phyloP scores from a whole-genome alignment of 129 eudicot genomes.

The Chrysanthemum lavandulifolium region DNA sequence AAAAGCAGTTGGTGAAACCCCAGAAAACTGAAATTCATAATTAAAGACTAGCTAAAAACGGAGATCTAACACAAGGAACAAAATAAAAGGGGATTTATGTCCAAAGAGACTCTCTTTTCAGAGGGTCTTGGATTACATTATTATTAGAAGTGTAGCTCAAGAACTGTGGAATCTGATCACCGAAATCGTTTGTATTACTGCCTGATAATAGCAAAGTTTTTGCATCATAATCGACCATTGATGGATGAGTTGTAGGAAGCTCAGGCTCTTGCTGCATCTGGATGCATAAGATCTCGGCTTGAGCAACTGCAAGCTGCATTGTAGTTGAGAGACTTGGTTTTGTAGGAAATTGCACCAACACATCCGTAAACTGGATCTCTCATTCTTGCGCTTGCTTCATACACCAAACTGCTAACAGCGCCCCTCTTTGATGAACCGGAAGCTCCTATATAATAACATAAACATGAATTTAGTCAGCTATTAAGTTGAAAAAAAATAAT shows the following conservation, averaged over 20 bases:
- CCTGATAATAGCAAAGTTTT: slow-evolving; percentile 53
- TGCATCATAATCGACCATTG: slow-evolving; percentile 42
- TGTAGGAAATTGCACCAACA: slow-evolving; percentile 95
- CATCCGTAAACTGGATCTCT: slow-evolving; percentile 96
- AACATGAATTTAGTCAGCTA: neutral
- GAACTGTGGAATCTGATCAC: slow-evolving; percentile 56
- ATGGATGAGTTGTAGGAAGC: slow-evolving; percentile 27
- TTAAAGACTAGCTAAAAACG: slow-evolving; percentile 26
- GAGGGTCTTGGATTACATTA: slow-evolving; percentile 85
- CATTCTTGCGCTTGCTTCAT: slow-evolving; percentile 86
- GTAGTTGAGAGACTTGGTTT: slow-evolving; percentile 85
- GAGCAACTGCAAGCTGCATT: slow-evolving; percentile 98
- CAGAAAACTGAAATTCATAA: slow-evolving; percentile 27
- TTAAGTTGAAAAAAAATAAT: neutral
- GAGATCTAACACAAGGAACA: slow-evolving; percentile 25
- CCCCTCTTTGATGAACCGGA: slow-evolving; percentile 84
- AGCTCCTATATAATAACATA: slow-evolving; percentile 59
- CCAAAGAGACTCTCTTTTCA: slow-evolving; percentile 95
- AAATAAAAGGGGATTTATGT: slow-evolving; percentile 37
- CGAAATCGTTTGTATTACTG: slow-evolving; percentile 35
- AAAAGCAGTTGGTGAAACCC: slow-evolving; percentile 43
- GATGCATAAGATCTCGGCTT: slow-evolving; percentile 89
- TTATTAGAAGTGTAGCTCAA: slow-evolving; percentile 48
- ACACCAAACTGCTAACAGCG: slow-evolving; percentile 92
- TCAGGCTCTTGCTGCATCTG: slow-evolving; percentile 83